These are phyloP conservation scores for Paspalum notatum DNA, from an alignment of 176 grass and related monocot genomes.

Conservation along the genomic window DNA sequence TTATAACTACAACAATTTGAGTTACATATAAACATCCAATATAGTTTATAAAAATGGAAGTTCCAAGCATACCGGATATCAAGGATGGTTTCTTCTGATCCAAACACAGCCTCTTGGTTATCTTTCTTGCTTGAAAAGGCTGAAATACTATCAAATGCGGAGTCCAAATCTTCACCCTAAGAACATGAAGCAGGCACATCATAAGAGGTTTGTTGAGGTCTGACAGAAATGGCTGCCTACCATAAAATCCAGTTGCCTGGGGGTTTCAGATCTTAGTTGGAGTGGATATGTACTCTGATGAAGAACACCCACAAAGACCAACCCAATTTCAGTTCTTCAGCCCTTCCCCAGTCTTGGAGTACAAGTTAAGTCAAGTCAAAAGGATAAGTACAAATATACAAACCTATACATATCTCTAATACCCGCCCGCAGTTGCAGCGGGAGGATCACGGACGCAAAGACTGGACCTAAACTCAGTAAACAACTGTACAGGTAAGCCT, in stretches of 20 bases:
- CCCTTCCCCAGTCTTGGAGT: no score
- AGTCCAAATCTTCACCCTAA: slow-evolving; percentile 96
- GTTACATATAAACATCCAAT: slow-evolving; percentile 10
- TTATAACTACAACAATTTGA: slow-evolving; percentile 14
- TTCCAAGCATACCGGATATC: slow-evolving; percentile 75
- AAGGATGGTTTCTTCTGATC: slow-evolving; percentile 84
- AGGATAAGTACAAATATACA: no score
- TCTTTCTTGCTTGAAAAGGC: slow-evolving; percentile 91
- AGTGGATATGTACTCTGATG: background rate
- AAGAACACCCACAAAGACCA: background rate
- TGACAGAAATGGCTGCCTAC: background rate
- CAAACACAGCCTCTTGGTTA: slow-evolving; percentile 91
- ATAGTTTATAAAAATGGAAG: slow-evolving; percentile 34
- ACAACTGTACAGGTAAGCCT: no score
- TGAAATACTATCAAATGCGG: slow-evolving; percentile 98
- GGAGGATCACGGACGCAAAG: no score
- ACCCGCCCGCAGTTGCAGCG: no score
- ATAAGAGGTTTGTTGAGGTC: slow-evolving; percentile 27
- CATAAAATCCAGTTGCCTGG: background rate
- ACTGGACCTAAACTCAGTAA: no score
- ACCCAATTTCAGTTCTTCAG: background rate
- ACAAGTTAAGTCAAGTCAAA: no score
- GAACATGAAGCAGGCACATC: background rate
- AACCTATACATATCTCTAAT: no score
- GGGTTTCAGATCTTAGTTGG: background rate